Conservation (phyloP, 345 rosid species). For the Dimocarpus longan region DNA sequence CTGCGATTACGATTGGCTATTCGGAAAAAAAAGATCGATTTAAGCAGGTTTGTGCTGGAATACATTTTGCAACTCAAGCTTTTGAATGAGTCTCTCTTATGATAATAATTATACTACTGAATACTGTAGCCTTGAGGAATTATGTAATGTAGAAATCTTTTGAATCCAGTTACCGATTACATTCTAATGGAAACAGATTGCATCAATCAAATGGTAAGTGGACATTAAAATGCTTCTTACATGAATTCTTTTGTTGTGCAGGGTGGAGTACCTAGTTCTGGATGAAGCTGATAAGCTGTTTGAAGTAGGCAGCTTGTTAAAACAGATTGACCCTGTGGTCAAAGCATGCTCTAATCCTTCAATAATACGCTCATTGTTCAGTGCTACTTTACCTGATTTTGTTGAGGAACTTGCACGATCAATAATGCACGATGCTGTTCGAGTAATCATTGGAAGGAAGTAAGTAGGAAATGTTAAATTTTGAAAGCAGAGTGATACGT, state of each 20-base stretch:
- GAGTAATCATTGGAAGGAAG: conserved; percentile 92
- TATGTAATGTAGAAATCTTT: background rate
- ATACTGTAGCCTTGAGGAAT: background rate
- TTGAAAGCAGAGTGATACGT: background rate
- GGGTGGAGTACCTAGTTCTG: conserved; percentile 93
- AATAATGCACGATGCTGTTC: conserved; percentile 94
- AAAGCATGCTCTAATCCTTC: conserved; percentile 94
- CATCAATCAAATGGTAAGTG: background rate
- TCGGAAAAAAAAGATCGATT: conserved; percentile 68
- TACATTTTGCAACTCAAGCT: background rate
- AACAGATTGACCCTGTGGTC: conserved; percentile 89
- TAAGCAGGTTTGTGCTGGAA: conserved; percentile 68
- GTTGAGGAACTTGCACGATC: conserved; percentile 96
- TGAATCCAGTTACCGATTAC: background rate
- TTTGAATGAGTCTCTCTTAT: background rate
- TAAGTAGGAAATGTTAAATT: conserved; percentile 38
- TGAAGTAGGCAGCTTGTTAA: conserved; percentile 70
- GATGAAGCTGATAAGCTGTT: conserved; percentile 99
- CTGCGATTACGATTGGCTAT: conserved; percentile 68
- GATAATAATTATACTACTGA: background rate
- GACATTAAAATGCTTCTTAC: conserved; percentile 7
- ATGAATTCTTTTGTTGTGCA: conserved; percentile 29
- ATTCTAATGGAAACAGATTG: conserved; percentile 8
- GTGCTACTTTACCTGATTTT: conserved; percentile 95
- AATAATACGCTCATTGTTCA: conserved; percentile 77